Percentiles rank a stretch among this genome's conserved stretches.
These are phyloP conservation scores for Casuarina glauca DNA, from an alignment of 306 rosid genomes.

Conservation along the genomic window DNA sequence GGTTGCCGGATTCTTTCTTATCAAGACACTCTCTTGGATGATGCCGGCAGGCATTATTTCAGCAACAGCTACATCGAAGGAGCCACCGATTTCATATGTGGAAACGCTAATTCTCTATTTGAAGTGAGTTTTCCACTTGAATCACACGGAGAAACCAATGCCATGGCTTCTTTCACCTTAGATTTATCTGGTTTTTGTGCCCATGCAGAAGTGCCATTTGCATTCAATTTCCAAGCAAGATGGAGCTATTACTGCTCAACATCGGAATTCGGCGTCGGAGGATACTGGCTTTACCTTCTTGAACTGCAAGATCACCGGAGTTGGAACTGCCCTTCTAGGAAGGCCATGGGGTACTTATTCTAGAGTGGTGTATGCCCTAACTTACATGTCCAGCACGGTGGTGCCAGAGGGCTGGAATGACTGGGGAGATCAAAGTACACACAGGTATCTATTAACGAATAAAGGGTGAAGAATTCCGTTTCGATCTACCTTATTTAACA, in stretches of 20 bases:
- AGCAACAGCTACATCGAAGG: conserved; percentile 54
- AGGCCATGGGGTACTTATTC: conserved; percentile 58
- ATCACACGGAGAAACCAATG: background rate
- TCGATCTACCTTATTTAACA: background rate
- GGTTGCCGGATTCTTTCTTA: conserved; percentile 47
- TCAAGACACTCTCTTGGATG: conserved; percentile 58
- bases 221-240: conserved; percentile 37
- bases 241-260: conserved; percentile 55
- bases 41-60: conserved; percentile 50
- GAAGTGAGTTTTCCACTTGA: conserved; percentile 25
- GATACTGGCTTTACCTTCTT: conserved; percentile 51
- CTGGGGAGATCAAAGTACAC: conserved; percentile 45
- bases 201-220: conserved; percentile 47
- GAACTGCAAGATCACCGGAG: conserved; percentile 43
- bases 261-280: conserved; percentile 46
- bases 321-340: conserved; percentile 42
- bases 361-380: conserved; percentile 49
- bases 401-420: conserved; percentile 58
- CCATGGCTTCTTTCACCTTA: background rate
- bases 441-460: conserved; percentile 25
- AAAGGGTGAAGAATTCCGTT: too few species aligned
- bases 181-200: background rate
- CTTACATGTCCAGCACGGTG: conserved; percentile 40
- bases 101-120: conserved; percentile 50
- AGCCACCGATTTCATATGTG: conserved; percentile 56